A percentile compares a stretch with the other conserved stretches of the same genome.
Evolutionary conservation across 129 eudicot species (phyloP).

Genomic region (Daucus carota): DNA sequence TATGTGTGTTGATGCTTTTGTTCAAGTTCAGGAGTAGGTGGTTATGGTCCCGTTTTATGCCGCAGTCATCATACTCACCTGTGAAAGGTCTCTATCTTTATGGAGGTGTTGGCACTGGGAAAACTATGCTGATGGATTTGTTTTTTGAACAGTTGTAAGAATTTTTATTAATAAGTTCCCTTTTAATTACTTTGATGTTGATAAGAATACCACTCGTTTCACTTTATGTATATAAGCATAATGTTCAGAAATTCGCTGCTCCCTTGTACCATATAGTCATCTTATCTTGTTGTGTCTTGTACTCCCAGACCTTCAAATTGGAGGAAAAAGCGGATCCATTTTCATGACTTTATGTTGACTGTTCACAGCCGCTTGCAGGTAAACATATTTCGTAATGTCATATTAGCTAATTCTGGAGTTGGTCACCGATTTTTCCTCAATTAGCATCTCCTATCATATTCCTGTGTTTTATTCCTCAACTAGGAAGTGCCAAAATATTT

Average conservation of each 20-base stretch:
- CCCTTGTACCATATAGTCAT: neutral
- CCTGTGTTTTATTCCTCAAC: neutral
- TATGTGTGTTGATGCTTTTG: neutral
- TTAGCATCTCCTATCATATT: neutral
- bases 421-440: neutral
- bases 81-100: conserved; percentile 95
- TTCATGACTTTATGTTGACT: conserved; percentile 95
- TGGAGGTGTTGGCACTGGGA: conserved; percentile 99
- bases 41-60: conserved; percentile 94
- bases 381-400: conserved; percentile 10
- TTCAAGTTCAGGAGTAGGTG: conserved; percentile 74
- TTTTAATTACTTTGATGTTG: conserved; percentile 4
- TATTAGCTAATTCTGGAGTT: neutral
- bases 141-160: conserved; percentile 82
- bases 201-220: neutral
- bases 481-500: neutral
- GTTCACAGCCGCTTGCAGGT: conserved; percentile 91
- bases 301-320: conserved; percentile 63
- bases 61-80: conserved; percentile 67
- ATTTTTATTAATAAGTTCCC: neutral
- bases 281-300: neutral
- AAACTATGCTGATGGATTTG: conserved; percentile 97
- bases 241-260: neutral
- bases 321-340: conserved; percentile 96
- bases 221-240: neutral